Percentiles rank a stretch among this genome's conserved stretches.
These are phyloP conservation scores for Irpex sp. DNA, from an alignment of 1,284 basidiomycete species.

Conservation along the genomic window DNA sequence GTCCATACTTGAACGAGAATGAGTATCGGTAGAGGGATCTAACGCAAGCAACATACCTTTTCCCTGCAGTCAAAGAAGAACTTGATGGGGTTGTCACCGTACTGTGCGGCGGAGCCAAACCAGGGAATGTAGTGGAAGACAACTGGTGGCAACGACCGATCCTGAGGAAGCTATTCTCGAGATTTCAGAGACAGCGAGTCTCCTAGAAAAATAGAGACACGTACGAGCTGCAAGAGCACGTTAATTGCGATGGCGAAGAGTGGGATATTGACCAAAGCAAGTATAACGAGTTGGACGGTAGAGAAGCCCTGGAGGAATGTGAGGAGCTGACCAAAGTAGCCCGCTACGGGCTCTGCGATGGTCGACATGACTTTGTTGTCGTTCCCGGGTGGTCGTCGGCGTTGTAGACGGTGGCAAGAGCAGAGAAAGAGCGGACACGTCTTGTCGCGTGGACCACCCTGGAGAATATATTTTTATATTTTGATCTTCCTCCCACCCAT, in stretches of 20 bases:
- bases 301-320: conserved; percentile 24
- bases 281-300: conserved; percentile 24
- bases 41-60: conserved; percentile 57
- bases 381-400: not conserved
- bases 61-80: conserved; percentile 76
- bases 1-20: conserved; percentile 46
- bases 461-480: not conserved
- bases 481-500: conserved; percentile 7
- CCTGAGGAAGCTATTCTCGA: conserved; percentile 37
- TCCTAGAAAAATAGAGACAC: conserved; percentile 18
- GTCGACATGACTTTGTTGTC: conserved; percentile 30
- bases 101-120: conserved; percentile 72
- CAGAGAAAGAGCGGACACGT: conserved; percentile 5
- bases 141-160: conserved; percentile 62
- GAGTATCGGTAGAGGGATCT: not conserved
- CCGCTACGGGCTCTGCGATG: conserved; percentile 45
- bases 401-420: conserved; percentile 4
- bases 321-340: conserved; percentile 42
- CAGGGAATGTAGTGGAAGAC: conserved; percentile 80
- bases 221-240: conserved; percentile 57
- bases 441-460: conserved; percentile 3
- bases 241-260: conserved; percentile 52
- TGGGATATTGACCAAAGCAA: conserved; percentile 37
- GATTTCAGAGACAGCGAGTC: conserved; percentile 1
- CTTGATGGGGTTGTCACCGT: conserved; percentile 78